A percentile compares a stretch with the other conserved stretches of the same genome.
Conservation (phyloP, 768 basidiomycete genomes). For the Hemileccinum impolitum region DNA sequence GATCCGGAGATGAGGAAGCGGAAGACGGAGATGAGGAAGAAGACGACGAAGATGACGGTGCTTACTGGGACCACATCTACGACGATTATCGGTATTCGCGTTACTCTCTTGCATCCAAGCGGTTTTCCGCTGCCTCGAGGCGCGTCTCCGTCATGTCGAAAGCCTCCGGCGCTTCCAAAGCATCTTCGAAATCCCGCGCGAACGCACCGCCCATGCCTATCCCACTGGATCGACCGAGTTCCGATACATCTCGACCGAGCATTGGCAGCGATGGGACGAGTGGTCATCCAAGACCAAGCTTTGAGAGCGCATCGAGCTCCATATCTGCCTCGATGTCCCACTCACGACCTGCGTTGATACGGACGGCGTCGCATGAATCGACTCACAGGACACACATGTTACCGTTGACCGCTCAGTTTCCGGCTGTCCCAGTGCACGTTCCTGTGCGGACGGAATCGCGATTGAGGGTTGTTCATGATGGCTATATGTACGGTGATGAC, state of each 20-base stretch:
- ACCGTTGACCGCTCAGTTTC: constrained; percentile 30
- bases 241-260: constrained; percentile 16
- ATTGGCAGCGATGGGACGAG: constrained; percentile 20
- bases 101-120: constrained; percentile 45
- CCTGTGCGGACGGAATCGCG: constrained; percentile 32
- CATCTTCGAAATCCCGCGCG: constrained; percentile 22
- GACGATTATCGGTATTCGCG: constrained; percentile 77
- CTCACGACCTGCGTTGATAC: constrained; percentile 19
- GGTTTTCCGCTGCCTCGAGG: constrained; percentile 23
- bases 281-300: constrained; percentile 20
- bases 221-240: constrained; percentile 21
- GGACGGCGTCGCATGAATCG: constrained; percentile 25
- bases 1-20: constrained; percentile 8
- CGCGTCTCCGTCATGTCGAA: constrained; percentile 19
- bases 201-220: constrained; percentile 27
- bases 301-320: constrained; percentile 24
- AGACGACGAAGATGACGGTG: constrained; percentile 30
- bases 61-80: constrained; percentile 76
- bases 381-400: constrained; percentile 12
- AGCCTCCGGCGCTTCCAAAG: constrained; percentile 21
- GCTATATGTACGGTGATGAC: constrained; percentile 17
- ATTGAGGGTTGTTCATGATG: constrained; percentile 28
- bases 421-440: constrained; percentile 29
- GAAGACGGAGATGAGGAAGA: constrained; percentile 8
- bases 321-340: constrained; percentile 13